Evolutionary conservation across 257 asterid species (phyloP).

Genomic region (Scutellaria galericulata): DNA sequence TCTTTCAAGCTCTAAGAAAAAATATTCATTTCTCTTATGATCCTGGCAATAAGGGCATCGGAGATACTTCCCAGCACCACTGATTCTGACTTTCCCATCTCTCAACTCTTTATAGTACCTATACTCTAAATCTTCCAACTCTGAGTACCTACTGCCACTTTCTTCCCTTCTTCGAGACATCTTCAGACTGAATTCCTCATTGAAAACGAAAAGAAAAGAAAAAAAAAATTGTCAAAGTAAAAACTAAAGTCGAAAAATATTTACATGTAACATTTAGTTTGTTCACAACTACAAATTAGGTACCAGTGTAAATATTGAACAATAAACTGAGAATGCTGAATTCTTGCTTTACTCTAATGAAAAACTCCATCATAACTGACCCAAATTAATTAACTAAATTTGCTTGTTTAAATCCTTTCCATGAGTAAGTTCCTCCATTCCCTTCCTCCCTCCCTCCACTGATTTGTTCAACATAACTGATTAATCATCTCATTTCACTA

Average conservation of each 20-base stretch:
- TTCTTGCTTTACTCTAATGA: neutral
- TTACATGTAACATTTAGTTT: conserved; percentile 1
- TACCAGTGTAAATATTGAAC: neutral
- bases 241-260: conserved; percentile 2
- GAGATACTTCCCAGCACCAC: conserved; percentile 52
- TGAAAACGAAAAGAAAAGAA: conserved; percentile 7
- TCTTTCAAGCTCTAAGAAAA: conserved; percentile 54
- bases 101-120: conserved; percentile 61
- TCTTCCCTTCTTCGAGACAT: conserved; percentile 61
- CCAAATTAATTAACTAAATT: conserved; percentile 5
- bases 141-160: conserved; percentile 36
- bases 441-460: neutral
- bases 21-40: conserved; percentile 53
- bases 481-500: conserved; percentile 7
- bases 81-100: conserved; percentile 52
- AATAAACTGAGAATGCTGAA: conserved; percentile 10
- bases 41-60: conserved; percentile 70
- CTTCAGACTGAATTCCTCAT: conserved; percentile 40
- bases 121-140: conserved; percentile 56
- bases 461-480: neutral
- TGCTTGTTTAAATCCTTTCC: neutral
- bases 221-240: conserved; percentile 10
- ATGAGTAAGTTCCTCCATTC: neutral
- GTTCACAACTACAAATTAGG: neutral
- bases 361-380: neutral